These are phyloP conservation scores for Penicillium alfredii DNA, from an alignment of 495 filamentous ascomycete species.

Conservation along the genomic window DNA sequence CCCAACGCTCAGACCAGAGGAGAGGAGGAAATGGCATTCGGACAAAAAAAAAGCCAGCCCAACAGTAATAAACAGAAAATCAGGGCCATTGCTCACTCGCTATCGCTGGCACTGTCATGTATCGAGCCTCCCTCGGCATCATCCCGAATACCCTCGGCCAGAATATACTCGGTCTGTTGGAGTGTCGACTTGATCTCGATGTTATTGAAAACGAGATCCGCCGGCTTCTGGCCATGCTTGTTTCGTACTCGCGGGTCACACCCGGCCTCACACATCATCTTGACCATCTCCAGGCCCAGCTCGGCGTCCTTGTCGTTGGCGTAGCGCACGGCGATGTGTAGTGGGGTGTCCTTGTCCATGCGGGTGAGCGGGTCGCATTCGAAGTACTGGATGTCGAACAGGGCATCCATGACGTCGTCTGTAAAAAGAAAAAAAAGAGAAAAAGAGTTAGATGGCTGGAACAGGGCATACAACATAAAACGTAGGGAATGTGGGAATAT, in stretches of 20 bases:
- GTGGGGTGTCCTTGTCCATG: constrained; percentile 78
- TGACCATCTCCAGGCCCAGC: constrained; percentile 63
- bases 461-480: too few species aligned
- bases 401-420: constrained; percentile 86
- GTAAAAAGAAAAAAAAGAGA: constrained; percentile 1
- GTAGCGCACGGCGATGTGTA: constrained; percentile 83
- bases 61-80: not conserved
- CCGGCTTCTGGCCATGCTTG: constrained; percentile 42
- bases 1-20: too few species aligned
- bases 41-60: too few species aligned
- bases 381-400: constrained; percentile 90
- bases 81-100: constrained; percentile 30
- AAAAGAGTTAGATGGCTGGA: too few species aligned
- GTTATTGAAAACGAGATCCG: constrained; percentile 50
- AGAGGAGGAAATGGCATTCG: not conserved
- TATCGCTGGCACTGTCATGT: constrained; percentile 38
- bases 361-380: constrained; percentile 88
- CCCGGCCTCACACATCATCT: constrained; percentile 91
- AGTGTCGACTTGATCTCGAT: constrained; percentile 58
- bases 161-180: constrained; percentile 70
- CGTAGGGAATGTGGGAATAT: too few species aligned
- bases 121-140: constrained; percentile 26
- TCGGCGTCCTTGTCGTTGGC: constrained; percentile 64
- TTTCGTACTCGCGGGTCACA: constrained; percentile 59
- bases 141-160: constrained; percentile 38